Evolutionary conservation across 768 basidiomycete species (phyloP).

Genomic region (Rhodocollybia butyracea): DNA sequence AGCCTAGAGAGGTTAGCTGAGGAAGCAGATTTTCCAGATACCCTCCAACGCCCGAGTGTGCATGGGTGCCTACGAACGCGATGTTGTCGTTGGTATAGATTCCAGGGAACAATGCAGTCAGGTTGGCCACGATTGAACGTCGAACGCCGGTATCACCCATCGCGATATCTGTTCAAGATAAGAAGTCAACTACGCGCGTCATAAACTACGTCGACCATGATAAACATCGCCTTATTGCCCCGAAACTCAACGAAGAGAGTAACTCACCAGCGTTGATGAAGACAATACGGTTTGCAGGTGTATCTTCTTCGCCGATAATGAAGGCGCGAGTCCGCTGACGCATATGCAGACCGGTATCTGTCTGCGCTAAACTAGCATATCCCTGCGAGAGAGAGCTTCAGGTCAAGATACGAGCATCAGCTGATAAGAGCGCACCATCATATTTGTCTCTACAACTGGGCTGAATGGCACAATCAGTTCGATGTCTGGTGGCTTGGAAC

Average conservation of each 20-base stretch:
- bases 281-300: constrained; percentile 57
- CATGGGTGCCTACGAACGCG: constrained; percentile 72
- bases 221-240: too few species aligned
- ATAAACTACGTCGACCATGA: too few species aligned
- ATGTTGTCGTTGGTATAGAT: constrained; percentile 70
- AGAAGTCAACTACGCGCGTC: too few species aligned
- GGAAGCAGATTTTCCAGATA: constrained; percentile 79
- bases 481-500: neutral
- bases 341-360: constrained; percentile 76
- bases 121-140: constrained; percentile 57
- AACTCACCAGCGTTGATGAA: constrained; percentile 71
- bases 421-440: constrained; percentile 52
- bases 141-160: constrained; percentile 81
- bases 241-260: too few species aligned
- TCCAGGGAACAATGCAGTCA: constrained; percentile 55
- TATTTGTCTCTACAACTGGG: constrained; percentile 79
- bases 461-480: constrained; percentile 25
- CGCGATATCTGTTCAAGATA: constrained; percentile 53
- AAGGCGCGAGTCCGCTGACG: constrained; percentile 75
- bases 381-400: constrained; percentile 38
- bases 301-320: constrained; percentile 61
- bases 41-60: constrained; percentile 76
- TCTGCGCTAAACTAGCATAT: constrained; percentile 63
- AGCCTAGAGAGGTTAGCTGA: constrained; percentile 71
- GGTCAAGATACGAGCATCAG: neutral